A percentile compares a stretch with the other conserved stretches of the same genome.
These are phyloP conservation scores for Alternaria consortialis DNA, from an alignment of 2,329 filamentous ascomycete species.

Conservation along the genomic window DNA sequence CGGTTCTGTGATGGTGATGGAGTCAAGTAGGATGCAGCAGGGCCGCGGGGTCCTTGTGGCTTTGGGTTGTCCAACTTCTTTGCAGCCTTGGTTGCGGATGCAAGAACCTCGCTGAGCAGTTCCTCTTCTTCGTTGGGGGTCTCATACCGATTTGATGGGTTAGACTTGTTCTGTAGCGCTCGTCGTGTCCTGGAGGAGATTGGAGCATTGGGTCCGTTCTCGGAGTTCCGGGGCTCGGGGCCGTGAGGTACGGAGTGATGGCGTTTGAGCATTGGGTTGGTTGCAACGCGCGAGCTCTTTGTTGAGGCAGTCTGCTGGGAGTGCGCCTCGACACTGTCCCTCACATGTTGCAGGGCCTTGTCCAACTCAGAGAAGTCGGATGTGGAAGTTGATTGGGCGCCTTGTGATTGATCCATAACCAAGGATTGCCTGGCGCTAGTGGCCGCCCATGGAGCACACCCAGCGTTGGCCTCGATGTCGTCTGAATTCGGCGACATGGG, in stretches of 20 bases:
- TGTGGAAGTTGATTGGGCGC: slow-evolving; percentile 58
- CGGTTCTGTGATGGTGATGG: slow-evolving; percentile 84
- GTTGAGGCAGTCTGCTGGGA: slow-evolving; percentile 40
- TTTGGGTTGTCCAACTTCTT: slow-evolving; percentile 69
- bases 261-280: slow-evolving; percentile 59
- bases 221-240: slow-evolving; percentile 64
- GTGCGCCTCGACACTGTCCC: slow-evolving; percentile 64
- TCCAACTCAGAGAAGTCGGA: slow-evolving; percentile 68
- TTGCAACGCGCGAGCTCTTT: slow-evolving; percentile 51
- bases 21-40: slow-evolving; percentile 71
- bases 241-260: slow-evolving; percentile 58
- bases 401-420: slow-evolving; percentile 67
- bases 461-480: slow-evolving; percentile 91
- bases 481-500: slow-evolving; percentile 81
- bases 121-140: slow-evolving; percentile 97
- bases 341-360: slow-evolving; percentile 67
- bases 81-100: slow-evolving; percentile 78
- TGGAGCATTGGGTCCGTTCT: slow-evolving; percentile 64
- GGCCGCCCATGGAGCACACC: slow-evolving; percentile 83
- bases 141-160: slow-evolving; percentile 86
- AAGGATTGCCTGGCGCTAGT: slow-evolving; percentile 86
- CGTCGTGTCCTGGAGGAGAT: slow-evolving; percentile 82
- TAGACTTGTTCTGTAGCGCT: slow-evolving; percentile 73
- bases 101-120: slow-evolving; percentile 86
- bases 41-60: slow-evolving; percentile 62